Percentiles rank a stretch among this genome's conserved stretches.
Conservation (phyloP, 1,284 basidiomycete genomes). For the Naganishia sp. region DNA sequence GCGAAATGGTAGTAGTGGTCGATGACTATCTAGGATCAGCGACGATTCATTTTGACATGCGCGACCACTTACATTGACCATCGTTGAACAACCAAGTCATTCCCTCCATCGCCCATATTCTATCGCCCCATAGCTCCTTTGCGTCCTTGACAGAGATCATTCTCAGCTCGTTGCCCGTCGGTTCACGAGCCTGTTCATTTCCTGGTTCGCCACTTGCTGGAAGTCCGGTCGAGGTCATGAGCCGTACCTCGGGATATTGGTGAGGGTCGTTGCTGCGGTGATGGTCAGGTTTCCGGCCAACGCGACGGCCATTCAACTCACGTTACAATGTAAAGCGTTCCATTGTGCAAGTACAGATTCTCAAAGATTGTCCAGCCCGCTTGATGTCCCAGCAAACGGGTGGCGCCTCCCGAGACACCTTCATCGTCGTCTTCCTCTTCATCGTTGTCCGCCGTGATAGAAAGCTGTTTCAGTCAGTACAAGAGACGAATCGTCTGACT, state of each 20-base stretch:
- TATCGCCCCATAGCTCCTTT: constrained; percentile 62
- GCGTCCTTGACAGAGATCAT: constrained; percentile 66
- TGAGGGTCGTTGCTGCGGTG: constrained; percentile 13
- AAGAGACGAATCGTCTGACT: not conserved
- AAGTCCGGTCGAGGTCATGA: constrained; percentile 71
- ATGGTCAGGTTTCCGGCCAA: not conserved
- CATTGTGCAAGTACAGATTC: constrained; percentile 68
- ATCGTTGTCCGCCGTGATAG: constrained; percentile 12
- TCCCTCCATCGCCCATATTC: constrained; percentile 68
- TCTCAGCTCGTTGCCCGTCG: constrained; percentile 64
- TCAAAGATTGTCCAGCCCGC: constrained; percentile 53
- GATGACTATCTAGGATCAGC: constrained; percentile 57
- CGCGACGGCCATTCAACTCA: constrained; percentile 39
- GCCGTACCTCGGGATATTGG: constrained; percentile 64
- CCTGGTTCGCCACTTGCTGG: constrained; percentile 63
- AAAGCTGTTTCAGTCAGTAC: not conserved
- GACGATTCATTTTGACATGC: too few relatives aligned
- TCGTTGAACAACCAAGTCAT: constrained; percentile 60
- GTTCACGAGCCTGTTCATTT: constrained; percentile 66
- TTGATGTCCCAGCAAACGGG: constrained; percentile 43
- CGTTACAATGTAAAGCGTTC: constrained; percentile 67
- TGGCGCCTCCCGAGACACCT: constrained; percentile 34
- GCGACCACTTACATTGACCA: constrained; percentile 53
- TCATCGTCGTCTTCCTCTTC: constrained; percentile 32
- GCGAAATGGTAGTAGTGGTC: constrained; percentile 80